A percentile compares a stretch with the other conserved stretches of the same genome.
Evolutionary conservation across 768 basidiomycete species (phyloP).

Genomic region (Phaeolepiota aurea): DNA sequence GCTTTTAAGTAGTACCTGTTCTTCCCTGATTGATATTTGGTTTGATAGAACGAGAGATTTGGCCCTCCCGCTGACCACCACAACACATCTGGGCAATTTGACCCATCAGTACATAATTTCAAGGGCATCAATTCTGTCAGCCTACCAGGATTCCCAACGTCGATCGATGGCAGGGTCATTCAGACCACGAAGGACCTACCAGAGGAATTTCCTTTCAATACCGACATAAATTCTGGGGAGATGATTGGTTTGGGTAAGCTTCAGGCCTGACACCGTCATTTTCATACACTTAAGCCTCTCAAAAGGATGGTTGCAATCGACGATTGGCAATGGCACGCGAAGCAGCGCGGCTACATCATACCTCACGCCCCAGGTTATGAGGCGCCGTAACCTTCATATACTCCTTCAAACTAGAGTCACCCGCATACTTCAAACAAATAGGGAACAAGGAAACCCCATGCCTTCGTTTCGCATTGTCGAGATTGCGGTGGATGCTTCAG

Average conservation of each 20-base stretch:
- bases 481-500: not conserved
- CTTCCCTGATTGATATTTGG: too few species aligned
- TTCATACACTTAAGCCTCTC: not conserved
- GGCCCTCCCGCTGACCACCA: constrained; percentile 27
- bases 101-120: constrained; percentile 27
- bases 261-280: not conserved
- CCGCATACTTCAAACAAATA: constrained; percentile 4
- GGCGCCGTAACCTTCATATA: constrained; percentile 4
- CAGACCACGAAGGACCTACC: constrained; percentile 15
- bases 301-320: constrained; percentile 7
- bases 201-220: constrained; percentile 11
- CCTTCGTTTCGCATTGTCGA: constrained; percentile 1
- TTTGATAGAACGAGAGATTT: constrained; percentile 19
- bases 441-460: not conserved
- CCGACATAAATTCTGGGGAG: constrained; percentile 14
- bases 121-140: constrained; percentile 22
- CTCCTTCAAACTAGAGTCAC: constrained; percentile 4
- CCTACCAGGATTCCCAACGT: constrained; percentile 18
- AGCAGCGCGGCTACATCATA: constrained; percentile 4
- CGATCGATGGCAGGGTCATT: constrained; percentile 25
- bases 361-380: not conserved
- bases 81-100: constrained; percentile 25
- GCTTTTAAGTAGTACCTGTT: not conserved
- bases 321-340: constrained; percentile 5
- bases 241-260: constrained; percentile 13